Evolutionary conservation across 2,329 filamentous ascomycete species (phyloP).

Genomic region (Aspergillus sp.): DNA sequence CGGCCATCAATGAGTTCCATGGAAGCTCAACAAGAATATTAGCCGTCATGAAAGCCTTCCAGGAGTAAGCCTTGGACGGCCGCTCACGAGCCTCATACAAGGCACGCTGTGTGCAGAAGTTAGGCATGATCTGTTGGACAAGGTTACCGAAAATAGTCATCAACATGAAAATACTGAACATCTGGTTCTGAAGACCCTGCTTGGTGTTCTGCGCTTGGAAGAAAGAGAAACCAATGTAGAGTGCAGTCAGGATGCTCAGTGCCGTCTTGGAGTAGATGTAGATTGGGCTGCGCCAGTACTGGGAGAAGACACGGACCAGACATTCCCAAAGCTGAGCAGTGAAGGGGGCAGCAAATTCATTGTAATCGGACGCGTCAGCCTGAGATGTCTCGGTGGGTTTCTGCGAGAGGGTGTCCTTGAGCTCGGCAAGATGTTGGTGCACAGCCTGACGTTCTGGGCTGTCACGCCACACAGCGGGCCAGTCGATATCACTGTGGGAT

Average conservation of each 20-base stretch:
- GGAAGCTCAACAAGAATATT: constrained; percentile 73
- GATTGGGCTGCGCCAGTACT: constrained; percentile 86
- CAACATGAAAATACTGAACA: constrained; percentile 87
- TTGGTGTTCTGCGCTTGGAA: constrained; percentile 71
- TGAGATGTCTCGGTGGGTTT: constrained; percentile 39
- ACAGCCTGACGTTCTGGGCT: constrained; percentile 59
- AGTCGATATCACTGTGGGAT: constrained; percentile 63
- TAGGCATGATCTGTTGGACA: constrained; percentile 57
- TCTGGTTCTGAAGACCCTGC: constrained; percentile 85
- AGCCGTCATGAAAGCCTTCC: constrained; percentile 69
- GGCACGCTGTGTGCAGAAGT: constrained; percentile 59
- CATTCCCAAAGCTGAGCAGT: constrained; percentile 66
- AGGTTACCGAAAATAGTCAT: constrained; percentile 72
- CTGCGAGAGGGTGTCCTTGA: constrained; percentile 44
- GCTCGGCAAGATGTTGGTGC: constrained; percentile 55
- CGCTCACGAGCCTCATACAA: constrained; percentile 62
- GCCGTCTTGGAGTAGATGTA: constrained; percentile 83
- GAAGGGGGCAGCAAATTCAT: constrained; percentile 81
- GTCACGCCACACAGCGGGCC: constrained; percentile 62
- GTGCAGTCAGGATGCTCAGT: constrained; percentile 64
- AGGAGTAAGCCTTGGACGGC: constrained; percentile 71
- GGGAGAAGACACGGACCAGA: constrained; percentile 74
- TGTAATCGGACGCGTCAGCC: constrained; percentile 57
- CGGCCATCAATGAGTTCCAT: constrained; percentile 61
- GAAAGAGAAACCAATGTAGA: constrained; percentile 86